Conservation (phyloP, 352 stramenopile genomes). For the Phytophthora gonapodyides region DNA sequence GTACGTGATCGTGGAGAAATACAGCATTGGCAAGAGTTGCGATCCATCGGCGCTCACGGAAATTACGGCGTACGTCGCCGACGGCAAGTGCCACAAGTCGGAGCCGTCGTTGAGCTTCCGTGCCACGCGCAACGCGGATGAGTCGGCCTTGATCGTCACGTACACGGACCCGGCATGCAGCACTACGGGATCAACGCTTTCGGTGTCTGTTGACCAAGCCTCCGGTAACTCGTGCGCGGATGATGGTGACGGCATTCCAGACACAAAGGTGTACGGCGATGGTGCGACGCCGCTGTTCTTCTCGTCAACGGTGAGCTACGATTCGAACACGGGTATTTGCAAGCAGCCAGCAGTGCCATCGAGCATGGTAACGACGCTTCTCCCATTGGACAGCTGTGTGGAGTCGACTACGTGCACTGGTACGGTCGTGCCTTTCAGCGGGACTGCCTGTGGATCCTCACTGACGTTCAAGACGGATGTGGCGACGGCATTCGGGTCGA, state of each 20-base stretch:
- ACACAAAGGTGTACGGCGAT: constrained; percentile 12
- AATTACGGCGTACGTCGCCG: constrained; percentile 15
- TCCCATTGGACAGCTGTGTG: too few species aligned
- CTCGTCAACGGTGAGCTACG: constrained; percentile 1
- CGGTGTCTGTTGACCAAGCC: background rate
- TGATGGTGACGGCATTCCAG: background rate
- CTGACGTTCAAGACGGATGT: constrained; percentile 11
- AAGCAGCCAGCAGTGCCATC: too few species aligned
- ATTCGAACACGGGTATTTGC: too few species aligned
- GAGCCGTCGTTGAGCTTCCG: constrained; percentile 1
- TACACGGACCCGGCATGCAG: constrained; percentile 3
- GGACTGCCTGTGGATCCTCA: background rate
- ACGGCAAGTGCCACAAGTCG: constrained; percentile 18
- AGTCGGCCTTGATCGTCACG: background rate
- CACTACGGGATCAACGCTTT: background rate
- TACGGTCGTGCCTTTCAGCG: background rate
- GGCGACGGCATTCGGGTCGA: constrained; percentile 2
- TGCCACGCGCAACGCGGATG: background rate
- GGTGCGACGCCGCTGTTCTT: background rate
- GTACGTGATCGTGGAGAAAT: constrained; percentile 21
- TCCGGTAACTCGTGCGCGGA: background rate
- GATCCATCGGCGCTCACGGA: background rate
- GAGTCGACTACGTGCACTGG: constrained; percentile 11
- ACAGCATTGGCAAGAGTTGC: constrained; percentile 9
- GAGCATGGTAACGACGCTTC: too few species aligned